Percentiles rank a stretch among this genome's conserved stretches.
Evolutionary conservation across 2,329 filamentous ascomycete genomes (phyloP).

Genomic region (Aureobasidium sp.): DNA sequence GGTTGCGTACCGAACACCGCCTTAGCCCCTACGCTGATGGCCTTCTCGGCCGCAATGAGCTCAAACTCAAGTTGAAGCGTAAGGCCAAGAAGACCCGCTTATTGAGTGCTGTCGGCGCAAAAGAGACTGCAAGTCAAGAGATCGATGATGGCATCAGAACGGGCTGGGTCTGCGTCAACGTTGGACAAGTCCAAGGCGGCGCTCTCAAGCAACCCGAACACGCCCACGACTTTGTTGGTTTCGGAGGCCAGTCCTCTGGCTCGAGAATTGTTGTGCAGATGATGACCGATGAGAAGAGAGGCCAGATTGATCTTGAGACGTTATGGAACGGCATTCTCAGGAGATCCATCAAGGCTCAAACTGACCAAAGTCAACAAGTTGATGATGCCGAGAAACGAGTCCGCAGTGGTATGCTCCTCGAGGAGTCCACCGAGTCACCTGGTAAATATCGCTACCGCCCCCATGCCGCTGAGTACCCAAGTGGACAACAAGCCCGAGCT

Average conservation of each 20-base stretch:
- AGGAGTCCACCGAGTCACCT: background rate
- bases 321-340: conserved; percentile 51
- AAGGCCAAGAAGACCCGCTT: conserved; percentile 76
- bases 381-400: conserved; percentile 14
- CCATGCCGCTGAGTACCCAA: background rate
- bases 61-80: conserved; percentile 78
- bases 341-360: conserved; percentile 33
- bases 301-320: conserved; percentile 58
- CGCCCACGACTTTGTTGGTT: conserved; percentile 61
- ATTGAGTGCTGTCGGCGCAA: conserved; percentile 62
- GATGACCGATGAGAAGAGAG: conserved; percentile 63
- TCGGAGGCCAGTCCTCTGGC: conserved; percentile 54
- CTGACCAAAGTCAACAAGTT: conserved; percentile 16
- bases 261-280: conserved; percentile 63
- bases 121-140: conserved; percentile 49
- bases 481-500: conserved; percentile 11
- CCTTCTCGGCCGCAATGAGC: conserved; percentile 78
- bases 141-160: conserved; percentile 82
- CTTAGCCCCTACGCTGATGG: conserved; percentile 77
- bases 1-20: conserved; percentile 66
- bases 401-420: conserved; percentile 9
- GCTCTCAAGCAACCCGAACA: conserved; percentile 40
- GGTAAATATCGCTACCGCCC: conserved; percentile 7
- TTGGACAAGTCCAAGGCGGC: conserved; percentile 65
- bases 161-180: conserved; percentile 93